Evolutionary conservation across 257 asterid genomes (phyloP).

Genomic region (Forsythia suspensa): DNA sequence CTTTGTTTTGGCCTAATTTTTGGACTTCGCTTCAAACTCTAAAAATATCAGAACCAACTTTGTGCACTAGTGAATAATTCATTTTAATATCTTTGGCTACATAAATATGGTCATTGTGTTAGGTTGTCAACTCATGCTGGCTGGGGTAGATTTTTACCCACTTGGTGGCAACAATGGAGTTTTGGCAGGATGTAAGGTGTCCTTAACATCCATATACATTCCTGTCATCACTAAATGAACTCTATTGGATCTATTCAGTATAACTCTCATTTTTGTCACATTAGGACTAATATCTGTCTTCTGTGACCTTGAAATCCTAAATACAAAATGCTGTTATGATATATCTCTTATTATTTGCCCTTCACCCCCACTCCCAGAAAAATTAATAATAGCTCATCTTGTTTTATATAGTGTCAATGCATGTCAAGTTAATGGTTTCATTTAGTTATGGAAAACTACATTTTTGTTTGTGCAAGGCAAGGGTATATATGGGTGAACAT

Average conservation of each 20-base stretch:
- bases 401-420: neutral
- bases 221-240: neutral
- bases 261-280: neutral
- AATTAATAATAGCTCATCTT: too few relatives aligned
- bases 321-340: neutral
- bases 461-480: neutral
- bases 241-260: neutral
- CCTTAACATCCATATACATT: conserved; percentile 36
- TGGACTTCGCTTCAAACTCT: too few relatives aligned
- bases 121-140: conserved; percentile 91
- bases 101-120: conserved; percentile 90
- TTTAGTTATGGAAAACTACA: neutral
- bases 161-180: conserved; percentile 97
- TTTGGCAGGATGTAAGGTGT: conserved; percentile 98
- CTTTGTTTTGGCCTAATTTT: too few relatives aligned
- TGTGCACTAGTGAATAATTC: neutral
- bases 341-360: neutral
- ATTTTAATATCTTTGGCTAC: conserved; percentile 23
- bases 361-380: too few relatives aligned
- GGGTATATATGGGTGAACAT: too few relatives aligned
- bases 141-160: conserved; percentile 85
- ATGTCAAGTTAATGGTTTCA: neutral
- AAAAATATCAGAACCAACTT: too few relatives aligned
- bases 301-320: neutral
- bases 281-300: too few relatives aligned